Evolutionary conservation across 2,329 filamentous ascomycete species (phyloP), one percentile per base, ranked within the genome.

Genomic region (Leptographium radiaticola): DNA sequence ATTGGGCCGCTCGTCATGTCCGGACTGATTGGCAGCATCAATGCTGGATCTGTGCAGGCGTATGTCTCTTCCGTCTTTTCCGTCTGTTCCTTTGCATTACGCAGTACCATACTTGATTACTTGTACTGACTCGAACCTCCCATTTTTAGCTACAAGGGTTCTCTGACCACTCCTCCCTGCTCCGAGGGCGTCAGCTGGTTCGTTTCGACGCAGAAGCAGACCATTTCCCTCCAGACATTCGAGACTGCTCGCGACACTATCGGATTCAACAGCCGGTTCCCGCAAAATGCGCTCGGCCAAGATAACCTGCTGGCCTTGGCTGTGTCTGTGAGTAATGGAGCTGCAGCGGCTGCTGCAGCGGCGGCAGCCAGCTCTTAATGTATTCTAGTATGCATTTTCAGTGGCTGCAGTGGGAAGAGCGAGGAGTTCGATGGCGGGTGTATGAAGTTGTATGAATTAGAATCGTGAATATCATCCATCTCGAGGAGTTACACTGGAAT

Each of bases 131-230:
- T 25, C 25, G 25, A 25, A 25, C 25, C 25, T 25, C 25, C 5
- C 25, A 25, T 25, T 25, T 25, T 25, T 49, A 70, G 65, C 30
- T 73, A 76, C 63, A 62, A 67, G 2, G 73, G 73, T 31, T 75
- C 72, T 5, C 66, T 76, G 39, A 76, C 74, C 13, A 75, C 73
- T 10, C 73, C 74, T 20, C 74, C 73, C 3, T 76, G 74, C 65
- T 65, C 64, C 15, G 73, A 76, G 60, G 68, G 67, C 25, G 72
- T 76, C 34, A 62, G 62, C 56, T 76, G 74, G 74, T 68, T 73
- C 52, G 72, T 76, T 9, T 67, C 70, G n/a, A 70, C 71, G 5
- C 62, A 70, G 53, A 68, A 67, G 50, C 66, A 74, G 36, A 55
- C 60, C 44, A 58, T 75, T 43, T 67, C 68, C 6, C 60, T 65